Conservation (phyloP, 2,329 filamentous ascomycete species). For the Leptographium galeiforme region DNA sequence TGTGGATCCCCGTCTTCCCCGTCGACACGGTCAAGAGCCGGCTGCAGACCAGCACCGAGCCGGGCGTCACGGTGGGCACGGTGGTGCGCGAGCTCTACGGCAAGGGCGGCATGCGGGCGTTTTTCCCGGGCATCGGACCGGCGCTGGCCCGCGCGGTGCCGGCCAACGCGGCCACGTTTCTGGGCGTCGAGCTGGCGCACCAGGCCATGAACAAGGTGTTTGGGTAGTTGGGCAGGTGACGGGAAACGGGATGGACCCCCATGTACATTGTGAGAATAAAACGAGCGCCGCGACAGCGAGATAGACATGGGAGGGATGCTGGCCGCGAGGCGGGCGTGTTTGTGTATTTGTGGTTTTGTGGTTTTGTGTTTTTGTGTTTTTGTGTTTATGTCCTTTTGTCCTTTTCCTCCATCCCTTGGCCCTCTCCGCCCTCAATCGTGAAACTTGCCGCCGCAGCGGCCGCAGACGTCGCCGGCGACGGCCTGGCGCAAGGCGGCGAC, state of each 20-base stretch:
- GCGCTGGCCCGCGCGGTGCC: slow-evolving; percentile 87
- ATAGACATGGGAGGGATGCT: background rate
- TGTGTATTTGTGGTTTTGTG: too few species aligned
- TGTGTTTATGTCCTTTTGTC: too few species aligned
- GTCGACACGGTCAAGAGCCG: slow-evolving; percentile 93
- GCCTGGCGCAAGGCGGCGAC: slow-evolving; percentile 9
- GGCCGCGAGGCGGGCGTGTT: too few species aligned
- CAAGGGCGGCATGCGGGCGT: slow-evolving; percentile 72
- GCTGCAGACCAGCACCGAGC: slow-evolving; percentile 77
- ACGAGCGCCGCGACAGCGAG: background rate
- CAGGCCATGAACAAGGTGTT: slow-evolving; percentile 70
- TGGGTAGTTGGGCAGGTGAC: too few species aligned
- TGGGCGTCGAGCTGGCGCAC: slow-evolving; percentile 73
- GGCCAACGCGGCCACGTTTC: slow-evolving; percentile 90
- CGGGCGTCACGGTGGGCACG: slow-evolving; percentile 60
- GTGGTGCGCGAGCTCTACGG: slow-evolving; percentile 75
- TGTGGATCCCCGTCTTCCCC: slow-evolving; percentile 99
- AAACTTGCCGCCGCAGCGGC: slow-evolving; percentile 23
- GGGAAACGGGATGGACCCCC: too few species aligned
- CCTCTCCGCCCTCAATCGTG: slow-evolving; percentile 12
- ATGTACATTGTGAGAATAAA: background rate
- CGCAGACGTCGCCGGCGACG: slow-evolving; percentile 15
- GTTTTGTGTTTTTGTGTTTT: slow-evolving; percentile 14
- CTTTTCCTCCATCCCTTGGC: background rate
- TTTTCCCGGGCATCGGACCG: slow-evolving; percentile 93